Evolutionary conservation across 768 basidiomycete species (phyloP).

Genomic region (Mrakia blollopis): DNA sequence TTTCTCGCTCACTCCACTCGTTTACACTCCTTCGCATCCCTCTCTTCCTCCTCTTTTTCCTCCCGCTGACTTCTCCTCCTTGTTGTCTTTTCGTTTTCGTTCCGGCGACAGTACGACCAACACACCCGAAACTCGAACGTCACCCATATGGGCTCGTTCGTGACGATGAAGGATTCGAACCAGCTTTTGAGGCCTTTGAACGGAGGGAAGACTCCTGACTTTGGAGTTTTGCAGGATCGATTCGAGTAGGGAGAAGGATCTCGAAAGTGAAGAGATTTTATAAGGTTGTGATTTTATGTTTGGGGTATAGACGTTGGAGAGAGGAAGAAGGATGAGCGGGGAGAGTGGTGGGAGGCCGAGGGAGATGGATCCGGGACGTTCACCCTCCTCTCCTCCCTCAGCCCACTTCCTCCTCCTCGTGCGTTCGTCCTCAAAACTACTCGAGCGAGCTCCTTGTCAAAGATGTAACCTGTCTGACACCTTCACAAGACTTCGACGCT

Average conservation of each 20-base stretch:
- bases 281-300: too few species aligned
- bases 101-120: background rate
- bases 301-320: too few species aligned
- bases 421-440: too few species aligned
- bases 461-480: too few species aligned
- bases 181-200: slow-evolving; percentile 53
- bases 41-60: too few species aligned
- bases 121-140: slow-evolving; percentile 46
- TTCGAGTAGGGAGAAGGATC: background rate
- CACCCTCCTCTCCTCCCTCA: background rate
- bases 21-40: too few species aligned
- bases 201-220: slow-evolving; percentile 43
- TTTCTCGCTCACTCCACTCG: background rate
- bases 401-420: background rate
- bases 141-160: slow-evolving; percentile 31
- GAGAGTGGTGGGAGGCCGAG: background rate
- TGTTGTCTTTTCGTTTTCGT: background rate
- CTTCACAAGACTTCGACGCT: too few species aligned
- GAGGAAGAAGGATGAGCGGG: too few species aligned
- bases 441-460: too few species aligned
- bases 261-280: too few species aligned
- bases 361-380: background rate
- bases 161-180: slow-evolving; percentile 47
- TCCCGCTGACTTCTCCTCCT: background rate
- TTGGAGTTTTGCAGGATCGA: slow-evolving; percentile 3